Evolutionary conservation across 2,329 filamentous ascomycete genomes (phyloP), one percentile per base, ranked within the genome.

Genomic region (Aspergillus sp.): DNA sequence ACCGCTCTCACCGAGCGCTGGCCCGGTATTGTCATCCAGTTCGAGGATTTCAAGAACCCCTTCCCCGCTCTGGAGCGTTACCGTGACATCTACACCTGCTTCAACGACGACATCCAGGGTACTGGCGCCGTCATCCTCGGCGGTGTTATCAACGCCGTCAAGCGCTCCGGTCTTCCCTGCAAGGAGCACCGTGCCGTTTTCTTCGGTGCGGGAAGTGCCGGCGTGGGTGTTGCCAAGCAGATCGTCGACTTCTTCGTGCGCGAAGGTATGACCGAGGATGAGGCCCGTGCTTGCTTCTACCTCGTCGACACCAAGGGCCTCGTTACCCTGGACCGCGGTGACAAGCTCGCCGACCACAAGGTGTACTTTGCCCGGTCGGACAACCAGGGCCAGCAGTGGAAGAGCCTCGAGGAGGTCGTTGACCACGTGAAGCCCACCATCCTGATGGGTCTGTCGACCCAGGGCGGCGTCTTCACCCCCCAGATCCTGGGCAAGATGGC

Each of bases 91-190:
- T 94, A 96, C 83, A 93, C 91, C 77, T 96, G 91, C 84, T 99
- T 99, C 86, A 98, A 98, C 77, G 95, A 98, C 73, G 94, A 99
- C 74, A 95, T 99, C 73, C 94, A 98, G 82, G 94, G 94, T 66
- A 98, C 95, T 68, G 95, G 95, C 69, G 92, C 94, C 64, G 95
- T 99, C 71, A 92, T 98, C 63, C 85, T 97, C 57, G 94, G 86
- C 64, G 94, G 94, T 68, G 84, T 90, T 75, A 86, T 90, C 78
- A 86, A 84, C 65, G 84, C 84, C 29, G 92, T 96, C 61, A 94
- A 94, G 79, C 86, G 91, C 62, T 96, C 92, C 14, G 90, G 89
- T 54, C 87, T 96, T 16, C 90, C 92, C 29, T 80, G 93, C 54
- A 90, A 92, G 78, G 92, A 98, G 71, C 95, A 99, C 78, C 90